Evolutionary conservation across 2,329 filamentous ascomycete genomes (phyloP).

Genomic region (Neonectria ditissima): DNA sequence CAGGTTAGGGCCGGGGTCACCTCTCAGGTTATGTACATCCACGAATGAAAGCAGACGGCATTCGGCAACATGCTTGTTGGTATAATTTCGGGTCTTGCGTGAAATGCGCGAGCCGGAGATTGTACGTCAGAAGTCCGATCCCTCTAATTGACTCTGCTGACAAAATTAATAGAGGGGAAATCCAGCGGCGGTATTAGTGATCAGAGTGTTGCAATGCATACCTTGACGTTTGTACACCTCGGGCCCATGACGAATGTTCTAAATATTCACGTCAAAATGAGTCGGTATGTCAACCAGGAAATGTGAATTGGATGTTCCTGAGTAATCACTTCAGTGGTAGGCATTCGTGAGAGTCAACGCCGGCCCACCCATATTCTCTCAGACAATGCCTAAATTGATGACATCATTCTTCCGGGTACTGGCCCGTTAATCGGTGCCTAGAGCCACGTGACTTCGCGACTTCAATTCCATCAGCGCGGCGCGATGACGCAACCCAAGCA

Average conservation of each 20-base stretch:
- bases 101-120: not conserved
- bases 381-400: not conserved
- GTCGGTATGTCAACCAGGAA: not conserved
- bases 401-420: not conserved
- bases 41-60: no score
- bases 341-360: not conserved
- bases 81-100: not conserved
- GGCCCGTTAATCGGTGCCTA: not conserved
- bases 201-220: not conserved
- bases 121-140: slow-evolving; percentile 1
- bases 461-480: slow-evolving; percentile 1
- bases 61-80: not conserved
- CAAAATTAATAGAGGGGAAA: not conserved
- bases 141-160: not conserved
- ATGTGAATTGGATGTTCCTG: no score
- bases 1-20: no score
- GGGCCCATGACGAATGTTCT: not conserved
- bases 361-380: not conserved
- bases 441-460: slow-evolving; percentile 40
- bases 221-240: not conserved
- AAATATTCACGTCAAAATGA: not conserved
- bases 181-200: slow-evolving; percentile 9
- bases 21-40: no score
- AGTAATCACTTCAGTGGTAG: not conserved
- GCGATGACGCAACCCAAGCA: slow-evolving; percentile 44